Evolutionary conservation across 148 eudicot genomes (phyloP), one percentile per base, ranked within the genome.

Genomic region (Rheum nobile): DNA sequence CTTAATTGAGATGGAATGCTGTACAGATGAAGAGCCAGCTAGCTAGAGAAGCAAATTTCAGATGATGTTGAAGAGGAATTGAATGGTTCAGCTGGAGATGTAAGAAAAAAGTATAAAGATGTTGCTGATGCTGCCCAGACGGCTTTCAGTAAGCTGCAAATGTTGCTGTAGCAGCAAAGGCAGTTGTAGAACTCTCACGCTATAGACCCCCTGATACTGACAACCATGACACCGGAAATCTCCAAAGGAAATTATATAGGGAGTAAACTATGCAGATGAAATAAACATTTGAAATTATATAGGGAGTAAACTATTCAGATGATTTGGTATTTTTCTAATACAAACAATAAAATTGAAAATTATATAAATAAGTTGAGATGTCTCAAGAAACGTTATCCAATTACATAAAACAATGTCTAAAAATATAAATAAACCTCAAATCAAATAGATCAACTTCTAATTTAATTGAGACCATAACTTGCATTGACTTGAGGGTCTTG

Each of bases 141-240:
- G 52, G 94, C 94, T 71, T 93, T 76, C 70, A 84, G 43, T 89
- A 94, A 9, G 96, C 98, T 41, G 92, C 96, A 65, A 86, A 90
- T 84, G 98, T 93, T 39, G 94, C 98, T n/a, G 89, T 77, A 16
- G 98, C 96, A n/a, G 98, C 96, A 69, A 87, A 86, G 73, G 91
- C 89, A 54, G 98, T 96, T 37, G 93, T 88, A 48, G 87, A 86
- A 59, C 86, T 93, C 44, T 90, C 87, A 13, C 81, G 82, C 29
- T 77, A 85, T 46, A 78, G 76, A 69, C 78, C 84, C 7, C 77
- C 54, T 14, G 82, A 83, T 67, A 82, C 86, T n/a, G 84, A 82
- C 77, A 77, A 80, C 74, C 79, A 65, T 65, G 37, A 41, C 28
- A 54, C 8, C 76, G n/a, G 68, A 16, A 31, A 21, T 38, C 17